Percentiles rank a stretch among this genome's conserved stretches.
phyloP scores from a whole-genome alignment of 129 eudicot species.

The Pseudognaphalium luteoalbum region DNA sequence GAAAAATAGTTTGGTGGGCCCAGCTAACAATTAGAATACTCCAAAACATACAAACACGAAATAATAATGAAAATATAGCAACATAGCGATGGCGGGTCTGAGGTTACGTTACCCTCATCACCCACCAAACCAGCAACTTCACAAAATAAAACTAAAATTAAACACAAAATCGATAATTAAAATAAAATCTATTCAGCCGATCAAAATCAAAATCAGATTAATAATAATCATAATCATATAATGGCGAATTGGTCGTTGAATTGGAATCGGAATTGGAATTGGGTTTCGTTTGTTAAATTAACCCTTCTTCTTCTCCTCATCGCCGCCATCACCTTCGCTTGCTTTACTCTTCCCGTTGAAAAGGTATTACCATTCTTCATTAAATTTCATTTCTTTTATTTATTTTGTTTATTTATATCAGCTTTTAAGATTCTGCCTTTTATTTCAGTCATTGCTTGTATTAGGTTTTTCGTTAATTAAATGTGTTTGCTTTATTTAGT shows the following conservation, averaged over 20 bases:
- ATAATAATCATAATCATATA: too few species aligned
- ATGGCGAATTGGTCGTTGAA: neutral
- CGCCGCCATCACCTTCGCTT: slow-evolving; percentile 62
- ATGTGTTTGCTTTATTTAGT: neutral
- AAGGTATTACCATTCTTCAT: slow-evolving; percentile 45
- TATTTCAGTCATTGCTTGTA: neutral
- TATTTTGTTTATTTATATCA: neutral
- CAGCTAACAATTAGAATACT: neutral
- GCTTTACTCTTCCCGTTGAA: slow-evolving; percentile 74
- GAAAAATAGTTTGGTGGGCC: neutral
- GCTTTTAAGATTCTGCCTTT: neutral
- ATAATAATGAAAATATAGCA: neutral
- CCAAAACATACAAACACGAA: neutral
- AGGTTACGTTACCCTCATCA: neutral
- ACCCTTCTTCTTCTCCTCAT: slow-evolving; percentile 49
- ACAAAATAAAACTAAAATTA: too few species aligned
- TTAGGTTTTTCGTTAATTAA: neutral
- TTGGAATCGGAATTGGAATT: slow-evolving; percentile 25
- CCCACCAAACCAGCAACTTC: neutral
- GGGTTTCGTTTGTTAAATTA: slow-evolving; percentile 48
- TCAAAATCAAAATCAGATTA: neutral
- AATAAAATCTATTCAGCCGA: neutral
- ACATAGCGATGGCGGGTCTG: neutral
- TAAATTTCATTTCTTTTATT: too few species aligned
- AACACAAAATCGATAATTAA: too few species aligned